Evolutionary conservation across 495 filamentous ascomycete genomes (phyloP).

Genomic region (Penicillium paxilli): DNA sequence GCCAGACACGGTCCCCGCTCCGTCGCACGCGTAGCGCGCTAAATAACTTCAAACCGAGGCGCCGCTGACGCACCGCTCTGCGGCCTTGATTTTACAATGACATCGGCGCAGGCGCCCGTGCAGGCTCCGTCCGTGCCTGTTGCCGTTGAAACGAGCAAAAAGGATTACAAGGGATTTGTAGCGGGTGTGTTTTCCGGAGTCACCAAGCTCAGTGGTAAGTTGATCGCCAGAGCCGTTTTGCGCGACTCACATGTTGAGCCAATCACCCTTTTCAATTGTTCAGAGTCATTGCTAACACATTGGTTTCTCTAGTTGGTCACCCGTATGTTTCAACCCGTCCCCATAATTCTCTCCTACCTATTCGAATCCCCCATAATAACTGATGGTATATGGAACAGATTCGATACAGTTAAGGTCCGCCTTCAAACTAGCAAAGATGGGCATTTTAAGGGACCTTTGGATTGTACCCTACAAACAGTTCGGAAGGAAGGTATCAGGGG

Average conservation of each 20-base stretch:
- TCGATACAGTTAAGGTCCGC: slow-evolving; percentile 96
- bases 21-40: slow-evolving; percentile 2
- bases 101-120: slow-evolving; percentile 27
- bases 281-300: slow-evolving; percentile 11
- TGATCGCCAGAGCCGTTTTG: neutral
- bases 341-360: neutral
- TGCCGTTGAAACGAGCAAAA: slow-evolving; percentile 23
- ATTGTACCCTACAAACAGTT: slow-evolving; percentile 79
- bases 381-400: slow-evolving; percentile 39
- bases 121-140: slow-evolving; percentile 11
- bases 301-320: slow-evolving; percentile 57
- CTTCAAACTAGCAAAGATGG: slow-evolving; percentile 79
- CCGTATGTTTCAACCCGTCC: slow-evolving; percentile 46
- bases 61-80: slow-evolving; percentile 9
- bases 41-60: slow-evolving; percentile 4
- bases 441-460: slow-evolving; percentile 83
- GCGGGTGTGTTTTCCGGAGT: slow-evolving; percentile 92
- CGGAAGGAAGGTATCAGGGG: slow-evolving; percentile 76
- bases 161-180: slow-evolving; percentile 87
- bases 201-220: slow-evolving; percentile 80
- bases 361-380: slow-evolving; percentile 6
- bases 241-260: neutral
- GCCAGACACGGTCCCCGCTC: neutral
- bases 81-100: slow-evolving; percentile 15
- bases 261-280: neutral